These are phyloP conservation scores for Trichomonascaceae sp. DNA, from an alignment of 1,139 yeast species.

Conservation along the genomic window DNA sequence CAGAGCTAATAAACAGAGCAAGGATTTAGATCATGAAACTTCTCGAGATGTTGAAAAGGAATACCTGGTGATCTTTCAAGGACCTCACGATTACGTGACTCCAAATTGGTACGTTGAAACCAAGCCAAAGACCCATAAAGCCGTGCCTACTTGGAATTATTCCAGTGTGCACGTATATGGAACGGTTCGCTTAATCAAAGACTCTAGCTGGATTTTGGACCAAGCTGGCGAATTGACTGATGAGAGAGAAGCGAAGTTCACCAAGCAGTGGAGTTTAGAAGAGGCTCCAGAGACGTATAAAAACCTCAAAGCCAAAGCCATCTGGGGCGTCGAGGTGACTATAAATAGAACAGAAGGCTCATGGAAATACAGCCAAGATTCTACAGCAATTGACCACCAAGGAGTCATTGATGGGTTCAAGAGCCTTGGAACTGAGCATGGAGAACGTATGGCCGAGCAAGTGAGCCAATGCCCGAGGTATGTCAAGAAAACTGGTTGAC, in stretches of 20 bases:
- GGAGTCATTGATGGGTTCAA: slow-evolving; percentile 48
- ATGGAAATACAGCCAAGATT: slow-evolving; percentile 57
- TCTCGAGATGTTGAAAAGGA: slow-evolving; percentile 16
- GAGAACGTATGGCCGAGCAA: slow-evolving; percentile 12
- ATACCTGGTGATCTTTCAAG: slow-evolving; percentile 51
- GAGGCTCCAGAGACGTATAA: slow-evolving; percentile 55
- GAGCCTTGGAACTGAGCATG: slow-evolving; percentile 15
- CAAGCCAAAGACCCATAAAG: slow-evolving; percentile 48
- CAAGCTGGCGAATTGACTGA: slow-evolving; percentile 45
- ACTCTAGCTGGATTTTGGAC: slow-evolving; percentile 40
- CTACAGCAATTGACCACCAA: slow-evolving; percentile 39
- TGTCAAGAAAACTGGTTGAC: not conserved
- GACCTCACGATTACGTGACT: slow-evolving; percentile 49
- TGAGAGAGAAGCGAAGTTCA: slow-evolving; percentile 41
- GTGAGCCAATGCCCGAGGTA: slow-evolving; percentile 4
- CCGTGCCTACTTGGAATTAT: slow-evolving; percentile 72
- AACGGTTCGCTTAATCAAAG: slow-evolving; percentile 39
- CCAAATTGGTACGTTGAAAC: slow-evolving; percentile 60
- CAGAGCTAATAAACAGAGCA: slow-evolving; percentile 47
- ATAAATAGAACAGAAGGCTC: slow-evolving; percentile 48
- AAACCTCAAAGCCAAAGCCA: slow-evolving; percentile 44
- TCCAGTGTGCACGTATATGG: slow-evolving; percentile 58
- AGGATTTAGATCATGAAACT: slow-evolving; percentile 32
- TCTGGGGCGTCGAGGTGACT: slow-evolving; percentile 54
- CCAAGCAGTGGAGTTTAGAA: slow-evolving; percentile 47